Conservation (phyloP, 345 rosid genomes). For the Odontarrhena argentea region DNA sequence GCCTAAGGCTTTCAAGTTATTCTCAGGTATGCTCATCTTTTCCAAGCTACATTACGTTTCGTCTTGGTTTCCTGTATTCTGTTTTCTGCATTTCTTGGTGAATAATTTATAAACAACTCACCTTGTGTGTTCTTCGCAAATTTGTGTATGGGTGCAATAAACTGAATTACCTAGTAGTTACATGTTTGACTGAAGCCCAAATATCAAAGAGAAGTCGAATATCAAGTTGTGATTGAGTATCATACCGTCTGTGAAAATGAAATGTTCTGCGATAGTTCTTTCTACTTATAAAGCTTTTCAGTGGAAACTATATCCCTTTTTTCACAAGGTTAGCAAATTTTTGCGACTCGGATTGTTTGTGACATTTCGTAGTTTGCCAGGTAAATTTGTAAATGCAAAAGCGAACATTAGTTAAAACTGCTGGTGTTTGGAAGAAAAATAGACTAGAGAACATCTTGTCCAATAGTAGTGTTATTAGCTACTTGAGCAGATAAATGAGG, state of each 20-base stretch:
- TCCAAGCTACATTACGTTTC: not conserved
- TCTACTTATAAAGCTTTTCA: not conserved
- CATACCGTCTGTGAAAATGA: not conserved
- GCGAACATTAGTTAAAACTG: not conserved
- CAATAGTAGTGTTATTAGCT: constrained; percentile 7
- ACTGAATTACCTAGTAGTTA: constrained; percentile 9
- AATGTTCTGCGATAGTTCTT: not conserved
- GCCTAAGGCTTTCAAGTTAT: constrained; percentile 76
- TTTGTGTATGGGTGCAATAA: constrained; percentile 1
- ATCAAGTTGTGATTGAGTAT: no score
- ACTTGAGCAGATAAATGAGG: constrained; percentile 17
- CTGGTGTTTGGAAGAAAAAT: constrained; percentile 18
- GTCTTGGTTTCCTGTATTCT: not conserved
- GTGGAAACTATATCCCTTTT: not conserved
- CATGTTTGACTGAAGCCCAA: constrained; percentile 2
- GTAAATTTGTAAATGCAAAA: not conserved
- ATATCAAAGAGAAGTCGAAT: not conserved
- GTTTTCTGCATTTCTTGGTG: constrained; percentile 7
- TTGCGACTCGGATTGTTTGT: not conserved
- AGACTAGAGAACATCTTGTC: constrained; percentile 2
- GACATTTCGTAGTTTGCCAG: not conserved
- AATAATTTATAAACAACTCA: not conserved
- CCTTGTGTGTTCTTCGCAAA: constrained; percentile 10
- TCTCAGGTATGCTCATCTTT: constrained; percentile 59
- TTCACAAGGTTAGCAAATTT: constrained; percentile 2